Base-by-base conservation (phyloP, 345 rosid genomes). In the Trapa incisa region DNA sequence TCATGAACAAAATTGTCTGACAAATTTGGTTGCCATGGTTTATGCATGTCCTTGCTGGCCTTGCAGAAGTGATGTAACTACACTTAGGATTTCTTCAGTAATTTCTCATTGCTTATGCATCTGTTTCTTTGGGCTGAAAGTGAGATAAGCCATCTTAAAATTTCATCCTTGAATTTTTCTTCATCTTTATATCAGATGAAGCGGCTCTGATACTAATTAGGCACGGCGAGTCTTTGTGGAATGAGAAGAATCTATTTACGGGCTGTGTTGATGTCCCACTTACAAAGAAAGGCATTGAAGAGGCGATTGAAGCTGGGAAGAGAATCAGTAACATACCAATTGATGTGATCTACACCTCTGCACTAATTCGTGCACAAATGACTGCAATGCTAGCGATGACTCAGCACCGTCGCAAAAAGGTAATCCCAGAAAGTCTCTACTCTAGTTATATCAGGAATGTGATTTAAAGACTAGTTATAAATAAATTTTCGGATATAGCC, bases 321-420 rank as follows among this genome's bases (percentile, higher is more conserved):
- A 82, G 95, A 79, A 91, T 94, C 70, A 86, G 99, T 72, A 91
- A 83, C 77, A 94, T 94, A 72, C 99, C 99, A 54, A 82, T 94
- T 1, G 97, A 94, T 85, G 77, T 85, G 86, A 94, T 94, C 72
- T 94, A 80, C 60, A 91, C 99, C 3, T 94, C 97, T 0, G 82
- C 97, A 47, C 75, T 95, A 39, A 91, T 95, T 70, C 97, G 96
- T 75, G 97, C 99, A 6, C 97, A 95, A 73, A 94, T 91, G 97
- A 94, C 99, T 3, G 99, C 97, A 4, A 87, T 91, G 97, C 96
- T 91, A 75, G 99, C 99, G 36, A 94, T 94, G 96, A 91, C 88
- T 43, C 96, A 94, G 79, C 99, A 94, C 75, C 96, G 97, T 0
- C 84, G 91, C 72, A 87, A 70, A 76, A 95, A 90, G 96, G 99